Conservation (phyloP, 805 yeast species). For the Saccharomycopsis guyanensis region DNA sequence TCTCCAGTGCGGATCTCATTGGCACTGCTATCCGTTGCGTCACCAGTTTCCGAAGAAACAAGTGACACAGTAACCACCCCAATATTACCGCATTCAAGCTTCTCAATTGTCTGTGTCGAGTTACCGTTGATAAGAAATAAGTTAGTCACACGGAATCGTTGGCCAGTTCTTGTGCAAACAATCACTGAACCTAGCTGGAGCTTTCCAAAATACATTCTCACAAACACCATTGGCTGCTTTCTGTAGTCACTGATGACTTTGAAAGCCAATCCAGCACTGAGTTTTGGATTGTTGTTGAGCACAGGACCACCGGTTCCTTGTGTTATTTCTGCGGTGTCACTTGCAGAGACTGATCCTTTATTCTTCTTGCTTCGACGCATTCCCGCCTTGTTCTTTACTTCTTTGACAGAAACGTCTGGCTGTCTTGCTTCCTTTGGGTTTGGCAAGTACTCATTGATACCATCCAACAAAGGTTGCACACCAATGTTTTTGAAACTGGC, state of each 20-base stretch:
- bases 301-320: constrained; percentile 37
- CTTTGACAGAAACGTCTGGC: constrained; percentile 42
- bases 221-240: constrained; percentile 75
- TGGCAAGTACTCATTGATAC: constrained; percentile 92
- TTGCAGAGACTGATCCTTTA: constrained; percentile 18
- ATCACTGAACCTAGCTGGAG: constrained; percentile 56
- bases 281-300: constrained; percentile 47
- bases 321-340: constrained; percentile 26
- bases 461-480: constrained; percentile 91
- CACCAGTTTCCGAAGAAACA: constrained; percentile 7
- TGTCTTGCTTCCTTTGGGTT: constrained; percentile 59
- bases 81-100: constrained; percentile 69
- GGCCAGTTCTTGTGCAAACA: constrained; percentile 62
- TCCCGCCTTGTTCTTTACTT: constrained; percentile 23
- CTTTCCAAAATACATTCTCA: constrained; percentile 82
- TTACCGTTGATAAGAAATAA: constrained; percentile 85
- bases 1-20: constrained; percentile 83
- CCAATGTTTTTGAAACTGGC: constrained; percentile 90
- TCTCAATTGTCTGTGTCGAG: constrained; percentile 60
- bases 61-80: constrained; percentile 76
- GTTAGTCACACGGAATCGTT: constrained; percentile 57
- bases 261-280: constrained; percentile 79
- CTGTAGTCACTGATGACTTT: constrained; percentile 83
- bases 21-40: constrained; percentile 18
- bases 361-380: constrained; percentile 22